Evolutionary conservation across 2,329 filamentous ascomycete genomes (phyloP), one percentile per base, ranked within the genome.

Genomic region (Thielaviopsis punctulata): DNA sequence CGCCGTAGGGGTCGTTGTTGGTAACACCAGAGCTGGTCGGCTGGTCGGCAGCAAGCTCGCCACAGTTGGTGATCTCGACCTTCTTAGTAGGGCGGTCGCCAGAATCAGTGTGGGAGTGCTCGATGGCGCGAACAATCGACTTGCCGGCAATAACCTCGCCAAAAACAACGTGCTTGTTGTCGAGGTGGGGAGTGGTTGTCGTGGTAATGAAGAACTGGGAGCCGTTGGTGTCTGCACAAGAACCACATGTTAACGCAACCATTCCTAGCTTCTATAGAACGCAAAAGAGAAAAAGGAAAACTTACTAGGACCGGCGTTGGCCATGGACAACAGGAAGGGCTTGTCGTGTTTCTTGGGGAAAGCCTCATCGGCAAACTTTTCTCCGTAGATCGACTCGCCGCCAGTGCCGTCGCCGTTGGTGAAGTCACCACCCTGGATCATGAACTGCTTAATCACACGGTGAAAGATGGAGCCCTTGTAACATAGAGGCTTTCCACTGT

Each of bases 151-250:
- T 77, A 52, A 96, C 90, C 65, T 95, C 84, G 57, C 92, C 92
- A 61, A 95, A 98, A 22, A 98, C 89, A 46, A 96, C 92, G 69
- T 98, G 90, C 75, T 98, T 98, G 65, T 80, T 80, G 66, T 98
- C 89, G 39, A 96, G 78, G 66, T 96, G 92, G 47, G 88, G 89
- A 13, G 92, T 96, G n/a, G 82, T 75, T 25, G 95, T 86, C 15
- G 92, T 96, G 48, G 92, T 98, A 61, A 96, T 73, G 76, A 98
- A 98, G 77, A 98, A 98, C 64, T 98, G 92, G 49, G 86, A 93
- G 62, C 92, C 92, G 65, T 98, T 98, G 66, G 92, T 95, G 61
- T 83, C 82, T 85, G 58, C 18, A 25, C 46, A 51, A 52, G 18
- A 25, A 19, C 6, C 9, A 18, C 12, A 22, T 50, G 33, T 50